Evolutionary conservation across 1,284 basidiomycete species (phyloP).

Genomic region (Sanghuangporus weigelae): DNA sequence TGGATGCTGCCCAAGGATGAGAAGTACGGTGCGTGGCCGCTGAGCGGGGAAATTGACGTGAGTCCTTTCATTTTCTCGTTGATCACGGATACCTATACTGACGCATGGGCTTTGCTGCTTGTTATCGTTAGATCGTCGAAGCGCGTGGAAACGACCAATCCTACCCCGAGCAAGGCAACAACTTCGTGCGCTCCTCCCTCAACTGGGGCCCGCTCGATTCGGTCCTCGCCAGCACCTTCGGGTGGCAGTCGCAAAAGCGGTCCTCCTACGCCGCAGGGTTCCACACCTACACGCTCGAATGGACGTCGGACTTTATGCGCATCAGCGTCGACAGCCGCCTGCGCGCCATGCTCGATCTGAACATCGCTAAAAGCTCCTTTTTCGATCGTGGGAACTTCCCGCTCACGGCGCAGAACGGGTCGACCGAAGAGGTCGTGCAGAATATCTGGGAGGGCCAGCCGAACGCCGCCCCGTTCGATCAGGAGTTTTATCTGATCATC

Average conservation of each 20-base stretch:
- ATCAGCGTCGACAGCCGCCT: constrained; percentile 13
- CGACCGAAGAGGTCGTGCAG: constrained; percentile 24
- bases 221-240: constrained; percentile 32
- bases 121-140: constrained; percentile 30
- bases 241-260: constrained; percentile 32
- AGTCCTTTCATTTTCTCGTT: constrained; percentile 16
- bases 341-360: constrained; percentile 24
- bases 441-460: constrained; percentile 27
- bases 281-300: constrained; percentile 40
- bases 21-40: constrained; percentile 73
- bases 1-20: constrained; percentile 75
- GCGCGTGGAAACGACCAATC: constrained; percentile 20
- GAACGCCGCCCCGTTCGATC: constrained; percentile 38
- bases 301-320: constrained; percentile 35
- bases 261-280: constrained; percentile 33
- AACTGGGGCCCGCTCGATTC: constrained; percentile 35
- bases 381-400: constrained; percentile 36
- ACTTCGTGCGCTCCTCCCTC: constrained; percentile 32
- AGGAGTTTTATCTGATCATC: constrained; percentile 39
- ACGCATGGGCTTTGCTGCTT: too few relatives aligned
- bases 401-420: constrained; percentile 30
- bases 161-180: constrained; percentile 23
- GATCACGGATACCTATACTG: neutral
- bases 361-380: constrained; percentile 27
- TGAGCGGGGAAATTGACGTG: constrained; percentile 35